Percentiles rank a stretch among this genome's conserved stretches.
phyloP scores from a whole-genome alignment of 805 yeast species.

The Grigorovia transvaalensis region DNA sequence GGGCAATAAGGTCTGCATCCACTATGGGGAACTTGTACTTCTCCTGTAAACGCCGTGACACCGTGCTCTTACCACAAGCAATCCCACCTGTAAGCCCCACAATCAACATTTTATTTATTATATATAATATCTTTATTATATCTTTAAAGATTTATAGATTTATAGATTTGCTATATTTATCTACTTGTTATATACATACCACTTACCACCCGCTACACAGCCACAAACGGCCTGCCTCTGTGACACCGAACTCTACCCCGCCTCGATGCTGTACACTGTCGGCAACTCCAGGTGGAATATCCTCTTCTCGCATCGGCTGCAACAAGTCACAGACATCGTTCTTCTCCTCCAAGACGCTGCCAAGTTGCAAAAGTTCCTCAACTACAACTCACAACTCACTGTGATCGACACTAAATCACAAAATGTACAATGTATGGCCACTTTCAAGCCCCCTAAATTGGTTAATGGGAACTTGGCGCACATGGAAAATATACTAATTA shows the following conservation, averaged over 20 bases:
- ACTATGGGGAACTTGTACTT: slow-evolving; percentile 48
- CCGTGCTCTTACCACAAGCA: slow-evolving; percentile 94
- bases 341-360: slow-evolving; percentile 35
- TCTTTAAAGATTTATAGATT: neutral
- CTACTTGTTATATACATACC: too few species aligned
- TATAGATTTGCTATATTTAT: neutral
- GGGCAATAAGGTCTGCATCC: slow-evolving; percentile 88
- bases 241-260: too few species aligned
- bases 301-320: slow-evolving; percentile 37
- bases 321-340: slow-evolving; percentile 31
- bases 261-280: slow-evolving; percentile 31
- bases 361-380: slow-evolving; percentile 33
- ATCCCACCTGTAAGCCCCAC: slow-evolving; percentile 97
- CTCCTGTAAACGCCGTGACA: slow-evolving; percentile 47
- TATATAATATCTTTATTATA: neutral
- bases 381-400: slow-evolving; percentile 32
- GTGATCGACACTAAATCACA: slow-evolving; percentile 1
- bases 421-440: slow-evolving; percentile 23
- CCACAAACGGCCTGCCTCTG: too few species aligned
- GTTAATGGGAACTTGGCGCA: slow-evolving; percentile 24
- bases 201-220: too few species aligned
- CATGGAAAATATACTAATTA: slow-evolving; percentile 39
- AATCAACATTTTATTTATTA: too few species aligned
- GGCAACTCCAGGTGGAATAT: slow-evolving; percentile 35
- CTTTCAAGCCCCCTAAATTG: slow-evolving; percentile 23